Percentiles rank a stretch among this genome's conserved stretches.
phyloP scores from a whole-genome alignment of 352 stramenopile genomes.

The Phytophthora pistaciae region DNA sequence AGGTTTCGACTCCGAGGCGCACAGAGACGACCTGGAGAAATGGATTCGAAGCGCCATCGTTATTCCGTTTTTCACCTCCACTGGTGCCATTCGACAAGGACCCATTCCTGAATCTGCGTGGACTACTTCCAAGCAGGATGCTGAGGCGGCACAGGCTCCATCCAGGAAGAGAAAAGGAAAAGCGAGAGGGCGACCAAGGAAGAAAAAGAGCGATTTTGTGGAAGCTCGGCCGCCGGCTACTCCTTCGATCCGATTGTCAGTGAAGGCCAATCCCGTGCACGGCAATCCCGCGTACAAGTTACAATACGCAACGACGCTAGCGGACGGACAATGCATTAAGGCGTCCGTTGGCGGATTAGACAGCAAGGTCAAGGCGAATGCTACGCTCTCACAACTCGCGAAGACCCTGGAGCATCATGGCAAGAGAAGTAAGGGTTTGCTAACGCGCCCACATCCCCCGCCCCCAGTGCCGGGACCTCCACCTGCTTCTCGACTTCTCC shows the following conservation, averaged over 20 bases:
- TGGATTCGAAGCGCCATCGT: conserved; percentile 41
- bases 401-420: conserved; percentile 30
- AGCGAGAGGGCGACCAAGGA: background rate
- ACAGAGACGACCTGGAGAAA: conserved; percentile 17
- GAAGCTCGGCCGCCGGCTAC: conserved; percentile 1
- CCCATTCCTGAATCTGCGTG: conserved; percentile 1
- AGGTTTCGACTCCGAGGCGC: conserved; percentile 19
- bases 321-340: conserved; percentile 37
- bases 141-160: background rate
- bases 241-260: conserved; percentile 34
- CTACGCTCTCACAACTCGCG: conserved; percentile 32
- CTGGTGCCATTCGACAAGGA: background rate
- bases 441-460: background rate
- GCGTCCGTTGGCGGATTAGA: conserved; percentile 35
- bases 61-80: conserved; percentile 22
- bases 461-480: conserved; percentile 16
- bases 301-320: conserved; percentile 22
- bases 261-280: conserved; percentile 37
- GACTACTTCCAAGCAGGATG: background rate
- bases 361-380: conserved; percentile 37
- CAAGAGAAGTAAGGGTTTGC: conserved; percentile 22
- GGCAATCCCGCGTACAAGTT: conserved; percentile 44
- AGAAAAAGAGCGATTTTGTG: conserved; percentile 3
- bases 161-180: background rate
- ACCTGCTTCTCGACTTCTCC: conserved; percentile 15